These are phyloP conservation scores for Phytophthora pinifolia DNA, from an alignment of 352 stramenopile species.

Conservation along the genomic window DNA sequence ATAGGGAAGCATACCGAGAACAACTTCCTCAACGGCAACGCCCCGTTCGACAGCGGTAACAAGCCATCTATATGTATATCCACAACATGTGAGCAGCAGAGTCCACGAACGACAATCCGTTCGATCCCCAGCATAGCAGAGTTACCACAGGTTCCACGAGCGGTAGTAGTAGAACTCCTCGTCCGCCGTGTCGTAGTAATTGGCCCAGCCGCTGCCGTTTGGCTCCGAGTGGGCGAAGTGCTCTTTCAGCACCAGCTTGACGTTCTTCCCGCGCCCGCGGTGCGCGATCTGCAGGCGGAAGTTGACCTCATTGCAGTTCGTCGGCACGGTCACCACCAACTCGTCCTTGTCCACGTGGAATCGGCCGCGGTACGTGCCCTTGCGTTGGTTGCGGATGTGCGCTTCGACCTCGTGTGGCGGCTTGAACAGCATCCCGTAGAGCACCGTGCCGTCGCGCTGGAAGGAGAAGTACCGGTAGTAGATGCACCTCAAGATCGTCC, in stretches of 20 bases:
- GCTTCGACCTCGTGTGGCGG: conserved; percentile 53
- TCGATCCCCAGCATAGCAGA: not conserved
- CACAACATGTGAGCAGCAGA: conserved; percentile 11
- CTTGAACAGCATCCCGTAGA: conserved; percentile 82
- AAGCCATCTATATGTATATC: conserved; percentile 29
- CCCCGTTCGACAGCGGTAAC: conserved; percentile 3
- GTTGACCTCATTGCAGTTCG: conserved; percentile 68
- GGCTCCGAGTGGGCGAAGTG: conserved; percentile 76
- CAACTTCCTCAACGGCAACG: conserved; percentile 2
- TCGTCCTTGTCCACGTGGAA: conserved; percentile 69
- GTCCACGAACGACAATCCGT: conserved; percentile 6
- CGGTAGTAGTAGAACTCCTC: conserved; percentile 82
- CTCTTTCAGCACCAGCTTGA: conserved; percentile 61
- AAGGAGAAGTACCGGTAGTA: conserved; percentile 88
- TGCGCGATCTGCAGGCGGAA: conserved; percentile 63
- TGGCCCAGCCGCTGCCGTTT: conserved; percentile 60
- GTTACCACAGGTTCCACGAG: conserved; percentile 55
- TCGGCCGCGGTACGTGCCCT: conserved; percentile 52
- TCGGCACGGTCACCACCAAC: conserved; percentile 69
- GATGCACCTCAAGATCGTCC: conserved; percentile 76
- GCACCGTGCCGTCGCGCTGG: conserved; percentile 64
- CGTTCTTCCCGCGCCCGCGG: conserved; percentile 51
- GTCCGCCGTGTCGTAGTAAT: conserved; percentile 68
- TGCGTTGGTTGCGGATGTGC: conserved; percentile 36
- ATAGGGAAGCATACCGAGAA: conserved; percentile 16